Percentiles rank a stretch among this genome's conserved stretches.
These are phyloP conservation scores for Akebia trifoliata DNA, from an alignment of 164 flowering plant species.

Conservation along the genomic window DNA sequence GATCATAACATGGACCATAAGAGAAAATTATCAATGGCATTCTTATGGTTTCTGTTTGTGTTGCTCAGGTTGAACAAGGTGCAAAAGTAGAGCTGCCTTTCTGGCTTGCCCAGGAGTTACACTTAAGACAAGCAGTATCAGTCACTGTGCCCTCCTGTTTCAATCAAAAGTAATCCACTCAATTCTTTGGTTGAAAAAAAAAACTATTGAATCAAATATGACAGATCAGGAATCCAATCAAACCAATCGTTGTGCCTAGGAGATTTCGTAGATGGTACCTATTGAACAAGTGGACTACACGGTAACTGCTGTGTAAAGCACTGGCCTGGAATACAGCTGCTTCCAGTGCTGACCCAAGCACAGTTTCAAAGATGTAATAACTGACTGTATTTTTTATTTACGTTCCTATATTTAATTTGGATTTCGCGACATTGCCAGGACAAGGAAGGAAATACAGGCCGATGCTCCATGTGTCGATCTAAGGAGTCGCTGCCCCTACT, in stretches of 20 bases:
- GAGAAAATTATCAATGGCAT: background rate
- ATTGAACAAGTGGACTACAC: background rate
- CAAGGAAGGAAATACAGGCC: constrained; percentile 84
- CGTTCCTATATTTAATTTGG: no score
- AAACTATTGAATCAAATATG: no score
- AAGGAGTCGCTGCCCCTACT: constrained; percentile 58
- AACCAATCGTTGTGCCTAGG: background rate
- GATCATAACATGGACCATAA: background rate
- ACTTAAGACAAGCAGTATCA: constrained; percentile 51
- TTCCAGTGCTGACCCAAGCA: background rate
- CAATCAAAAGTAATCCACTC: constrained; percentile 54
- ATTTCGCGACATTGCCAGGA: constrained; percentile 49
- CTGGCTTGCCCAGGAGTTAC: constrained; percentile 84
- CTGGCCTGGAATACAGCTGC: background rate
- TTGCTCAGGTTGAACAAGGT: constrained; percentile 67
- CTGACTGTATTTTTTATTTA: background rate
- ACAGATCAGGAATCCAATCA: no score
- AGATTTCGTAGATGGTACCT: background rate
- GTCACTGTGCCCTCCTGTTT: constrained; percentile 57
- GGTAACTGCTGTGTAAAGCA: background rate
- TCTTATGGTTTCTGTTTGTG: background rate
- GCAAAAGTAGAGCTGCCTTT: constrained; percentile 81
- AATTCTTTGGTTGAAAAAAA: background rate
- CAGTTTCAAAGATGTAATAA: background rate
- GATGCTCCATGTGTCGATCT: constrained; percentile 84